A percentile compares a stretch with the other conserved stretches of the same genome.
Evolutionary conservation across 2,329 filamentous ascomycete genomes (phyloP).

Genomic region (Aureobasidium mangrovei): DNA sequence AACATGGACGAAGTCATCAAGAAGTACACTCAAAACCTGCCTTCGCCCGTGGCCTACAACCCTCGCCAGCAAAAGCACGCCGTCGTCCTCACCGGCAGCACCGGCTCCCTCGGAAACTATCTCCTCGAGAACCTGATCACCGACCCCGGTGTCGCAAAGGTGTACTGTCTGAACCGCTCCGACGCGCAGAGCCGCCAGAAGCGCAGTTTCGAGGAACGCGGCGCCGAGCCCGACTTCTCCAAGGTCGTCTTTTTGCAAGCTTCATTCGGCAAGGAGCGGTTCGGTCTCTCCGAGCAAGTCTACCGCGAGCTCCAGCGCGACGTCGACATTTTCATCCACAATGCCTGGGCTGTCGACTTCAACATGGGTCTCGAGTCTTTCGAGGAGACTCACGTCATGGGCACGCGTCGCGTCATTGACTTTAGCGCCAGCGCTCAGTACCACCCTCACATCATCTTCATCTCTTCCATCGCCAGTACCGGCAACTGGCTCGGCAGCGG

Average conservation of each 20-base stretch:
- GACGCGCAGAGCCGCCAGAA: constrained; percentile 21
- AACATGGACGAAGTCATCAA: constrained; percentile 24
- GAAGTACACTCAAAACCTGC: constrained; percentile 23
- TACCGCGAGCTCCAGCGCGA: constrained; percentile 19
- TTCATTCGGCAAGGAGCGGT: constrained; percentile 20
- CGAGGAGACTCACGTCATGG: constrained; percentile 25
- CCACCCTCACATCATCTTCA: constrained; percentile 28
- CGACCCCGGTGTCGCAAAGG: constrained; percentile 20
- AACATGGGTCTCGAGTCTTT: constrained; percentile 27
- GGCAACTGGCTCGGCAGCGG: constrained; percentile 20
- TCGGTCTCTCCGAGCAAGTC: constrained; percentile 21
- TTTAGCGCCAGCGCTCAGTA: constrained; percentile 21
- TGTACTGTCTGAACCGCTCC: constrained; percentile 27
- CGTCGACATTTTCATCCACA: constrained; percentile 28
- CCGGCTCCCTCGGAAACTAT: constrained; percentile 29
- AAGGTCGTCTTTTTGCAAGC: constrained; percentile 22
- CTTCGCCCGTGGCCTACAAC: constrained; percentile 3
- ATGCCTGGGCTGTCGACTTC: constrained; percentile 33
- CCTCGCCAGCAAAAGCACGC: constrained; percentile 16
- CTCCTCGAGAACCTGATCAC: constrained; percentile 25
- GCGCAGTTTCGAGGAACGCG: constrained; percentile 19
- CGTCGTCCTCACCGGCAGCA: constrained; percentile 29
- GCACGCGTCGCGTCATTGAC: constrained; percentile 23
- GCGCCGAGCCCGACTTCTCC: constrained; percentile 19
- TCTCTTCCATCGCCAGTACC: constrained; percentile 32